Conservation (phyloP, 2,329 filamentous ascomycete species). For the Fusarium tanahbumbuense region DNA sequence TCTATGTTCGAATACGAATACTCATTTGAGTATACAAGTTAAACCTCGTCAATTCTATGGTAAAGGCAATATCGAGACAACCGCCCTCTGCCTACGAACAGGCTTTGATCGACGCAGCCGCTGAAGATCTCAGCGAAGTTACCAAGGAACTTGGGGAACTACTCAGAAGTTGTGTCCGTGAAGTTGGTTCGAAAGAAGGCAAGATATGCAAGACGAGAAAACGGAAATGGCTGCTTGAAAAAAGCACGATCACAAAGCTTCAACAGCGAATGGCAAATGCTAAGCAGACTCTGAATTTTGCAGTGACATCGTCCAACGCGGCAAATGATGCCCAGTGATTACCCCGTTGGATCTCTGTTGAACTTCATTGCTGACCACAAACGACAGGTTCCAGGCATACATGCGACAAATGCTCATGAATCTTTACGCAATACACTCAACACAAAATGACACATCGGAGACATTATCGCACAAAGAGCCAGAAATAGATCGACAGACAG, state of each 20-base stretch:
- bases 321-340: neutral
- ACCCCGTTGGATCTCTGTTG: accelerated
- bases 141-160: constrained; percentile 4
- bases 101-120: neutral
- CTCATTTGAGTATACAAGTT: neutral
- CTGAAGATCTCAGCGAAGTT: neutral
- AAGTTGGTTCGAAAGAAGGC: neutral
- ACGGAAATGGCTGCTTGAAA: constrained; percentile 19
- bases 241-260: constrained; percentile 17
- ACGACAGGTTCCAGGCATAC: constrained; percentile 3
- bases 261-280: constrained; percentile 4
- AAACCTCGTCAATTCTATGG: constrained; percentile 3
- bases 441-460: too few relatives aligned
- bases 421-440: neutral
- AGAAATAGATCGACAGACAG: neutral
- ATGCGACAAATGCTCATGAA: neutral
- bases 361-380: neutral
- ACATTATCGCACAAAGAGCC: accelerated
- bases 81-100: neutral
- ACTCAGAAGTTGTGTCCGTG: neutral
- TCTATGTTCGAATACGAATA: accelerated
- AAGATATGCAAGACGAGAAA: constrained; percentile 3
- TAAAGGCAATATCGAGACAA: neutral
- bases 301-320: neutral
- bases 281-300: constrained; percentile 11